These are phyloP conservation scores for Penstemon barbatus DNA, from an alignment of 257 asterid species.

Conservation along the genomic window DNA sequence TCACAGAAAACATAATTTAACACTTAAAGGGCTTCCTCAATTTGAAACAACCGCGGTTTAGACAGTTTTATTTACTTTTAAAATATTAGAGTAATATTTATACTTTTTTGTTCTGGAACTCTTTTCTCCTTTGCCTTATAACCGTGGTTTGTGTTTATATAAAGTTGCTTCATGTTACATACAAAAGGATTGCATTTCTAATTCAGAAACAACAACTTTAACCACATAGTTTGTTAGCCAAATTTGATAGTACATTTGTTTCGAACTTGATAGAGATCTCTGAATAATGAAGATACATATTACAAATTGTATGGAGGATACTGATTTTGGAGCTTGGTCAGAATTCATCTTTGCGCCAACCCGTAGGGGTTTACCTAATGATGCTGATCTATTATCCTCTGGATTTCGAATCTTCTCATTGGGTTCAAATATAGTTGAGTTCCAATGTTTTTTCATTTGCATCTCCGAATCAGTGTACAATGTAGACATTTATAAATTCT, in stretches of 20 bases:
- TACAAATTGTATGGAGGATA: slow-evolving; percentile 22
- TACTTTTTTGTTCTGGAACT: no score
- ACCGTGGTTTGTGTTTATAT: no score
- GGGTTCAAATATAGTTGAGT: slow-evolving; percentile 21
- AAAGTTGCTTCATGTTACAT: no score
- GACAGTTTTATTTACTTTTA: no score
- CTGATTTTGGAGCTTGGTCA: slow-evolving; percentile 19
- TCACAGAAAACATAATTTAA: no score
- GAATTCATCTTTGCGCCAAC: slow-evolving; percentile 28
- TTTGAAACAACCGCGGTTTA: no score
- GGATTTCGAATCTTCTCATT: slow-evolving; percentile 25
- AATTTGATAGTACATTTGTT: neutral
- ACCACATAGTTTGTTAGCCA: no score
- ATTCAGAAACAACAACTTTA: no score
- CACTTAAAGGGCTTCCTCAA: no score
- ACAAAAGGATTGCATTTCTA: no score
- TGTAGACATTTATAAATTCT: slow-evolving; percentile 1
- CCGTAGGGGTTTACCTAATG: neutral
- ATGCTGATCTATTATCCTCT: slow-evolving; percentile 22
- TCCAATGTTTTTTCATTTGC: neutral
- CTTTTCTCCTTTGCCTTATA: no score
- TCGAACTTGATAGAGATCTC: neutral
- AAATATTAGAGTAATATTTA: no score
- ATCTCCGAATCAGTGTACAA: neutral
- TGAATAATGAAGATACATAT: neutral